Conservation (phyloP, 2,329 filamentous ascomycete species). For the Pyricularia sp. region DNA sequence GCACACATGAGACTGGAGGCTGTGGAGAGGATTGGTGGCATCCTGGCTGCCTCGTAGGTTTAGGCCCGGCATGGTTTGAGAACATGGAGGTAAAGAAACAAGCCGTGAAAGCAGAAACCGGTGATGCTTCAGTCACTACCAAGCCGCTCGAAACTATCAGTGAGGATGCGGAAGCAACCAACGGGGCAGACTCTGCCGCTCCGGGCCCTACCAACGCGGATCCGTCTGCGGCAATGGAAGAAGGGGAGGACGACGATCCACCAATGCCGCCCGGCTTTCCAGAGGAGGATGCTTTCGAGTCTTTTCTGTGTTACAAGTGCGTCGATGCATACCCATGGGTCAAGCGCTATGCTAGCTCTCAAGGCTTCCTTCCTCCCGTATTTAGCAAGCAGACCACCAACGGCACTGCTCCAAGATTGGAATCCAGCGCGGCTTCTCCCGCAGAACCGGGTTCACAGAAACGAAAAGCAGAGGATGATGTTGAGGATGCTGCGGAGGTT, state of each 20-base stretch:
- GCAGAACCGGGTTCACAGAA: constrained; percentile 25
- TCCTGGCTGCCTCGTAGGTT: constrained; percentile 76
- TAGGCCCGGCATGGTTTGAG: constrained; percentile 61
- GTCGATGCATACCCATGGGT: constrained; percentile 83
- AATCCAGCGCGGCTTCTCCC: constrained; percentile 2
- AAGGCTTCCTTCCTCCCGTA: constrained; percentile 68
- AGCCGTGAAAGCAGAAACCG: neutral
- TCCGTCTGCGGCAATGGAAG: constrained; percentile 14
- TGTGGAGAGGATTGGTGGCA: constrained; percentile 99
- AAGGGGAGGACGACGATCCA: constrained; percentile 42
- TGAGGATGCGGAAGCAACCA: constrained; percentile 28
- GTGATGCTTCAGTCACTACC: constrained; percentile 2
- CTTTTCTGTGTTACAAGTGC: constrained; percentile 90
- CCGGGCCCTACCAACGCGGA: constrained; percentile 10
- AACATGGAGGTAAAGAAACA: constrained; percentile 22
- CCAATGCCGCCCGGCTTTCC: constrained; percentile 80
- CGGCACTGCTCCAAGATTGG: neutral
- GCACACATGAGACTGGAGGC: constrained; percentile 65
- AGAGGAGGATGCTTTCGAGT: constrained; percentile 75
- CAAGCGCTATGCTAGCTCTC: constrained; percentile 67
- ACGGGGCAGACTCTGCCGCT: constrained; percentile 5
- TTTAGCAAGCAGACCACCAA: constrained; percentile 25
- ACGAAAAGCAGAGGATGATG: constrained; percentile 49
- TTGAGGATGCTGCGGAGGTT: constrained; percentile 18
- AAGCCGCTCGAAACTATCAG: constrained; percentile 32